A percentile compares a stretch with the other conserved stretches of the same genome.
Conservation (phyloP, 2,329 filamentous ascomycete genomes). For the Chaetomium globosum region DNA sequence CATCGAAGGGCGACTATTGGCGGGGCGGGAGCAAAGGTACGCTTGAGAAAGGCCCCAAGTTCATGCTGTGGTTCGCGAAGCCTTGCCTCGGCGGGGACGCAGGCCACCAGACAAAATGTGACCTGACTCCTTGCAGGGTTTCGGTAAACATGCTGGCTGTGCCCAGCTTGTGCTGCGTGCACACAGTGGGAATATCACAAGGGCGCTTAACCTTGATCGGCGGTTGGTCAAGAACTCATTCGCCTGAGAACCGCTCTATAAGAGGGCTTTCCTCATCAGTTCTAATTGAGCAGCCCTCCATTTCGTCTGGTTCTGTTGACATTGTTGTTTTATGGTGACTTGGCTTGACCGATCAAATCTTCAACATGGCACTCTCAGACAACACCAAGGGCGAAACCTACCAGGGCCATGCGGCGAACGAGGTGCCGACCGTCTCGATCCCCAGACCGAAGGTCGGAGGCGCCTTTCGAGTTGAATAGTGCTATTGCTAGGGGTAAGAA, state of each 20-base stretch:
- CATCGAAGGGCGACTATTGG: no score
- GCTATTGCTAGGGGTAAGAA: constrained; percentile 17
- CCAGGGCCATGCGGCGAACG: constrained; percentile 18
- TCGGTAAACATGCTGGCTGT: no score
- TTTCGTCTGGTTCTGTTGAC: background rate
- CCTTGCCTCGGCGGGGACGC: no score
- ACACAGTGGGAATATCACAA: no score
- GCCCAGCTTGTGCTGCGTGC: no score
- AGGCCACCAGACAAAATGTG: no score
- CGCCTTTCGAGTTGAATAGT: constrained; percentile 7
- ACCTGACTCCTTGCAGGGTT: no score
- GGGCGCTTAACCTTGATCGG: no score
- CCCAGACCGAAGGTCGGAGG: constrained; percentile 16
- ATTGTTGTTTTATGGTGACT: no score
- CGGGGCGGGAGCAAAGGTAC: no score
- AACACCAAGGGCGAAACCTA: background rate
- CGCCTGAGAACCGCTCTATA: background rate
- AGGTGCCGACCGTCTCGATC: background rate
- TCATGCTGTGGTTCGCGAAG: no score
- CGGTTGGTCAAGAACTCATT: background rate
- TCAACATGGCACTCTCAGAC: constrained; percentile 39
- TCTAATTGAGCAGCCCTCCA: background rate
- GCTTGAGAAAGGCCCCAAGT: no score
- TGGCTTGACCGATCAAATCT: background rate
- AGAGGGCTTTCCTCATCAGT: background rate